Base-by-base conservation (phyloP, 1,139 yeast genomes). In the Geotrichum bryndzae region DNA sequence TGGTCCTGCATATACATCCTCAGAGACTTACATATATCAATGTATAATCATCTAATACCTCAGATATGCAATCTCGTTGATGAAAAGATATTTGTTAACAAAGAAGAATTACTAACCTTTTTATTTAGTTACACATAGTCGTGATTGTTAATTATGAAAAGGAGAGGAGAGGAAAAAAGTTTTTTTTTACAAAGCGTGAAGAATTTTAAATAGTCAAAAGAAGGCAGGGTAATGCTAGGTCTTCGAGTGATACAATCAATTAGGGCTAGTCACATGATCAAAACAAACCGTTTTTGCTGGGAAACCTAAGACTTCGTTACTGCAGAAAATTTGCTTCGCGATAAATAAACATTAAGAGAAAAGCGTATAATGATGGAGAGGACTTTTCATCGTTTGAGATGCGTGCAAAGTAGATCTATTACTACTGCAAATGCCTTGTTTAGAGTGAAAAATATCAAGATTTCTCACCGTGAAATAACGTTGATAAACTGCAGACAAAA, bases 1-100 rank as follows among this genome's bases (percentile, higher is more conserved):
- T 76, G 79, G 85, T 82, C 86, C 85, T 83, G 85, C 86, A 83
- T 83, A 74, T 80, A 80, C 85, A 80, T 82, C 85, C 85, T 82
- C 85, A 80, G 85, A 68, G 68, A 63, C 61, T 45, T 11, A 50
- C 51, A 68, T 60, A 67, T 69, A 57, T 64, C 69, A 64, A 64
- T 64, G 22, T 63, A 64, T 27, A 69, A 61, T 61, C 64, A 63
- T 54, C 64, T 62, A 60, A 63, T 60, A 54, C 8, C 46, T 31
- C 38, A 35, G 45, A 52, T 29, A 33, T 18, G 56, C 56, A 57
- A 56, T 61, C 45, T 35, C 45, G 45, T 35, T 35, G 45, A 35
- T 35, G 15, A 35, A 35, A 13, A 35, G 45, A 35, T 35, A 35
- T 35, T 35, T 35, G 45, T 35, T 33, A 11, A 33, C 15, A 35